Percentiles rank a stretch among this genome's conserved stretches.
These are phyloP conservation scores for Aspergillus egyptiacus DNA, from an alignment of 495 filamentous ascomycete genomes.

Conservation along the genomic window DNA sequence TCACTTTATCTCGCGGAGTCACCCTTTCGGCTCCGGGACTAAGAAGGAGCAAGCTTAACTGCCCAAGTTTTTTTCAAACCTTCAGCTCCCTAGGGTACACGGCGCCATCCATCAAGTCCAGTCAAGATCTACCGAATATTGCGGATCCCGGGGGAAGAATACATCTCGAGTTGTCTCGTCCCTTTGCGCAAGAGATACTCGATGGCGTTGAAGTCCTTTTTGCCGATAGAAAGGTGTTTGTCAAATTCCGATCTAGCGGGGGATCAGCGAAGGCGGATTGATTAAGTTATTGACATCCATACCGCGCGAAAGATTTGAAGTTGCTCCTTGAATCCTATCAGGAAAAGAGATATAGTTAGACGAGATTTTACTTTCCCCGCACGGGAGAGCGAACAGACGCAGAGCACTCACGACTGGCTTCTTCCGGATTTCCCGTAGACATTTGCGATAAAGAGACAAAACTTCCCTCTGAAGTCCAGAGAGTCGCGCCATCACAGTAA, in stretches of 20 bases:
- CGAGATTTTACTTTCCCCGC: not conserved
- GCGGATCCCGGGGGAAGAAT: conserved; percentile 73
- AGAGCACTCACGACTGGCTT: conserved; percentile 64
- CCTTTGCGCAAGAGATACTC: conserved; percentile 87
- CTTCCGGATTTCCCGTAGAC: conserved; percentile 69
- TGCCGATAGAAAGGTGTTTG: conserved; percentile 62
- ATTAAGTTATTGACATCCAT: conserved; percentile 13
- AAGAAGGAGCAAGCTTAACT: not conserved
- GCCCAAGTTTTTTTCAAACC: not conserved
- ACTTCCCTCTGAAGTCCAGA: conserved; percentile 93
- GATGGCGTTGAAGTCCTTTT: conserved; percentile 82
- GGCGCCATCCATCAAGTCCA: not conserved
- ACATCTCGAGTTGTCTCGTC: conserved; percentile 76
- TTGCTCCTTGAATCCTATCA: conserved; percentile 46
- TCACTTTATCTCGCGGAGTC: too few species aligned
- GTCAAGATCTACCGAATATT: conserved; percentile 52
- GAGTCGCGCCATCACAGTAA: conserved; percentile 51
- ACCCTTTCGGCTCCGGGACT: too few species aligned
- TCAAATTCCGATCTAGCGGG: conserved; percentile 64
- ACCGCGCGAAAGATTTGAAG: conserved; percentile 54
- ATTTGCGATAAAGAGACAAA: conserved; percentile 76
- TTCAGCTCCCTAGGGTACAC: not conserved
- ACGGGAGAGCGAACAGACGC: not conserved
- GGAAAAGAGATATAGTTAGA: conserved; percentile 8
- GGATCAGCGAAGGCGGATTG: not conserved